Evolutionary conservation across 495 filamentous ascomycete genomes (phyloP).

Genomic region (Podospora bellae-mahoneyi): DNA sequence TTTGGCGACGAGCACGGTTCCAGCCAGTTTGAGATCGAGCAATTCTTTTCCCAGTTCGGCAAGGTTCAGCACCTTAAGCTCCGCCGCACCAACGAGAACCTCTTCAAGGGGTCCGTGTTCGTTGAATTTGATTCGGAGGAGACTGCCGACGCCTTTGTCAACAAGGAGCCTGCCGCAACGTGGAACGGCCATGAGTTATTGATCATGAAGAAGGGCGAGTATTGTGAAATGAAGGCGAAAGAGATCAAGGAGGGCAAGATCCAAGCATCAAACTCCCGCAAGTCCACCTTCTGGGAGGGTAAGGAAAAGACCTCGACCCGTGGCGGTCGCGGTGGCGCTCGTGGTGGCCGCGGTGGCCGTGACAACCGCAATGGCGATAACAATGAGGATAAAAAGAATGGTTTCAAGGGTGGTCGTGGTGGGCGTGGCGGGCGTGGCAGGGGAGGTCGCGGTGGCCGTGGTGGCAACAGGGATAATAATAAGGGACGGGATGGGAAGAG

Average conservation of each 20-base stretch:
- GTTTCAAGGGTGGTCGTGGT: constrained; percentile 47
- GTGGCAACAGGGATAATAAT: constrained; percentile 36
- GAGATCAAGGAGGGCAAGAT: constrained; percentile 73
- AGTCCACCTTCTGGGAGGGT: constrained; percentile 36
- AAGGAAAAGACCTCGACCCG: constrained; percentile 35
- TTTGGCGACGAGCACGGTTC: constrained; percentile 73
- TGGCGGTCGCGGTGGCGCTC: constrained; percentile 34
- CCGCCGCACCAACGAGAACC: constrained; percentile 62
- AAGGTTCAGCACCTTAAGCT: constrained; percentile 80
- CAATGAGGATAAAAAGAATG: constrained; percentile 61
- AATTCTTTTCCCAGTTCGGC: constrained; percentile 81
- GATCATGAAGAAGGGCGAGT: constrained; percentile 84
- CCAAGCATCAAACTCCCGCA: constrained; percentile 42
- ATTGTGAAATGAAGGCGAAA: constrained; percentile 70
- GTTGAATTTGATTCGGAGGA: constrained; percentile 82
- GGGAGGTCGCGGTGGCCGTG: constrained; percentile 38
- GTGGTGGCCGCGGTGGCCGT: constrained; percentile 31
- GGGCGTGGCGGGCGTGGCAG: constrained; percentile 43
- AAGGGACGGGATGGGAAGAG: constrained; percentile 28
- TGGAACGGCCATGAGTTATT: constrained; percentile 70
- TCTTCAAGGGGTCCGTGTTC: constrained; percentile 92
- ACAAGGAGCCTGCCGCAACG: constrained; percentile 72
- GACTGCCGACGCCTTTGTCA: constrained; percentile 70
- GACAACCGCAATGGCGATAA: constrained; percentile 56
- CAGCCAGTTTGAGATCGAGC: constrained; percentile 89